Evolutionary conservation across 495 filamentous ascomycete species (phyloP).

Genomic region (Podospora didyma): DNA sequence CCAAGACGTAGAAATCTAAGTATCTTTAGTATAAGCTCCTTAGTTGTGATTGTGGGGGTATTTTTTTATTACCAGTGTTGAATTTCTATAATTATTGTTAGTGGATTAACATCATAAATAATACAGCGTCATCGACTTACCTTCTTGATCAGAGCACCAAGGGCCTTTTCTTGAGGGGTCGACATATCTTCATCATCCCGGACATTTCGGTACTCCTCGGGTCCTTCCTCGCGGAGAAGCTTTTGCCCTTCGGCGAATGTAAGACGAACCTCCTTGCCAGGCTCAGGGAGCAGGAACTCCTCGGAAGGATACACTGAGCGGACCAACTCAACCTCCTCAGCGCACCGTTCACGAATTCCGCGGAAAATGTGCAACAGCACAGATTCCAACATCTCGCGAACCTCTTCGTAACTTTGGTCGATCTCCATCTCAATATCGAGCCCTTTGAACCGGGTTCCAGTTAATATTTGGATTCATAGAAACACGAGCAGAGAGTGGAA

Average conservation of each 20-base stretch:
- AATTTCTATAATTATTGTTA: no score
- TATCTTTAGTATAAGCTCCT: no score
- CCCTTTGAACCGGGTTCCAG: conserved; percentile 62
- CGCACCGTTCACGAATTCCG: conserved; percentile 63
- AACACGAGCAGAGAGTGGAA: background rate
- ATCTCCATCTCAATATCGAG: conserved; percentile 98
- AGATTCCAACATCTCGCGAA: conserved; percentile 71
- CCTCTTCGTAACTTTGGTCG: conserved; percentile 82
- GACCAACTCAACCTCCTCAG: conserved; percentile 67
- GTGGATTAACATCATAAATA: no score
- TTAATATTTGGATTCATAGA: background rate
- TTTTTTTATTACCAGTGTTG: no score
- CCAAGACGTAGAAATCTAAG: conserved; percentile 87
- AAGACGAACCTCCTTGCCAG: conserved; percentile 58
- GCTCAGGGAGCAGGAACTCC: conserved; percentile 47
- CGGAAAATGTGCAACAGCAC: conserved; percentile 88
- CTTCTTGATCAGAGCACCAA: conserved; percentile 70
- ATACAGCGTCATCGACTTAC: no score
- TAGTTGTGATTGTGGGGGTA: no score
- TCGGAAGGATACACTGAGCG: conserved; percentile 57
- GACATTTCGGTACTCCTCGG: conserved; percentile 58
- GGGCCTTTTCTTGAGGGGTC: conserved; percentile 78
- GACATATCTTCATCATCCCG: conserved; percentile 69
- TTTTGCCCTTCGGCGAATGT: conserved; percentile 77
- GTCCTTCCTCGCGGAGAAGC: conserved; percentile 70